phyloP scores from a whole-genome alignment of 2,329 filamentous ascomycete species.

The Aureobasidium melanogenum region DNA sequence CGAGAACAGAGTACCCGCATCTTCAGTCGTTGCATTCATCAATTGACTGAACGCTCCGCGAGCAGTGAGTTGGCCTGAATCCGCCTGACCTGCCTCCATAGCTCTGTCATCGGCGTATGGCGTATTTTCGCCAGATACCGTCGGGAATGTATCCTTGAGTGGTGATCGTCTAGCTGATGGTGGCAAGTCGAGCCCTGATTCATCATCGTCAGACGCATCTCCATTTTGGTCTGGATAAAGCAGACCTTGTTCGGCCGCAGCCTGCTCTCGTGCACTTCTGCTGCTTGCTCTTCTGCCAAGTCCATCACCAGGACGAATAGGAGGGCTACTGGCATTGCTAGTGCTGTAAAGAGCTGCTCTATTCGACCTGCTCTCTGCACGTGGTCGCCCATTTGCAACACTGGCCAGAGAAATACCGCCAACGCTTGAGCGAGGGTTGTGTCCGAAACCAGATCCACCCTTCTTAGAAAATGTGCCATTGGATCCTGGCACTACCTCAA shows the following conservation, averaged over 20 bases:
- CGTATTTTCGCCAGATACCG: slow-evolving; percentile 14
- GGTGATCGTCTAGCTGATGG: slow-evolving; percentile 45
- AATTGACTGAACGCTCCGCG: slow-evolving; percentile 71
- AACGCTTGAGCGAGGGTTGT: slow-evolving; percentile 53
- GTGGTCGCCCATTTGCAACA: slow-evolving; percentile 30
- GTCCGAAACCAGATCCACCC: slow-evolving; percentile 66
- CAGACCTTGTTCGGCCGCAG: slow-evolving; percentile 44
- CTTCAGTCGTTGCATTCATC: slow-evolving; percentile 67
- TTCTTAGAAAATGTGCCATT: slow-evolving; percentile 73
- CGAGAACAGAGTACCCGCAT: slow-evolving; percentile 81
- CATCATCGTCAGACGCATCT: slow-evolving; percentile 43
- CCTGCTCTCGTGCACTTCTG: slow-evolving; percentile 36
- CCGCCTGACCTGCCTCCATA: slow-evolving; percentile 17
- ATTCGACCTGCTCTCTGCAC: slow-evolving; percentile 25
- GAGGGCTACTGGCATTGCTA: slow-evolving; percentile 46
- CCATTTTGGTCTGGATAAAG: slow-evolving; percentile 36
- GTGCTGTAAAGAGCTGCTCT: slow-evolving; percentile 52
- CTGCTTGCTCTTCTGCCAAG: slow-evolving; percentile 47
- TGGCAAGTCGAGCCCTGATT: slow-evolving; percentile 50
- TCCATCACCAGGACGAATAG: slow-evolving; percentile 29
- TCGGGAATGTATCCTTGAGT: slow-evolving; percentile 15
- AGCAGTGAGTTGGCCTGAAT: slow-evolving; percentile 47
- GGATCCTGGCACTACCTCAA: slow-evolving; percentile 59
- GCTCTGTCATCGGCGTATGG: neutral
- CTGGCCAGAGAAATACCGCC: slow-evolving; percentile 49